These are phyloP conservation scores for Lobosporangium transversale DNA, from an alignment of 192 early-diverging fungal genomes.

Conservation along the genomic window DNA sequence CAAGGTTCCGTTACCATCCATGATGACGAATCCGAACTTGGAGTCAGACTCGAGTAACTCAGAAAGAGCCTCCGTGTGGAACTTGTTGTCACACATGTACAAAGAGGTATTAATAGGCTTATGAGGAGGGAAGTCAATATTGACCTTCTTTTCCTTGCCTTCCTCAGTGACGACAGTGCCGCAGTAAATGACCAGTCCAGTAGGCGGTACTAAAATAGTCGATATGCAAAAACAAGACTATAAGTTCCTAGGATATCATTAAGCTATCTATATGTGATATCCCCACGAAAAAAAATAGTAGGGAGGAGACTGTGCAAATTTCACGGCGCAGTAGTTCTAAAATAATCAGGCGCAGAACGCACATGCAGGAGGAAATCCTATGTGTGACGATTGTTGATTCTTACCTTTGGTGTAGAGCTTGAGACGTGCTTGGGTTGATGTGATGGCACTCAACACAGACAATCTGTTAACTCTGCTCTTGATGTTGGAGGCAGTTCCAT, in stretches of 20 bases:
- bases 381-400: too few species aligned
- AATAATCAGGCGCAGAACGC: too few species aligned
- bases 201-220: constrained; percentile 76
- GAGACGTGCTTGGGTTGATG: constrained; percentile 95
- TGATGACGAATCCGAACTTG: constrained; percentile 98
- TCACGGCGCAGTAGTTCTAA: too few species aligned
- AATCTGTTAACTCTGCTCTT: constrained; percentile 98
- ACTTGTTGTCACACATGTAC: constrained; percentile 99
- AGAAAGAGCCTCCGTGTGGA: constrained; percentile 94
- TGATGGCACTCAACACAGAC: constrained; percentile 97
- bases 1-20: constrained; percentile 98
- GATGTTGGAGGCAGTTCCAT: constrained; percentile 99
- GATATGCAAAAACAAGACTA: too few species aligned
- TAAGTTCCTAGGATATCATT: too few species aligned
- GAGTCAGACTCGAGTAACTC: constrained; percentile 94
- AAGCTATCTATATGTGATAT: too few species aligned
- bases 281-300: too few species aligned
- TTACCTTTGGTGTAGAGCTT: constrained; percentile 89
- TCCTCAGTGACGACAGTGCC: constrained; percentile 98
- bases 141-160: constrained; percentile 99
- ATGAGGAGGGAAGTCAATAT: constrained; percentile 98
- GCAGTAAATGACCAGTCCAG: constrained; percentile 94
- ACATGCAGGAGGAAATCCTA: too few species aligned
- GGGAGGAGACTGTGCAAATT: too few species aligned
- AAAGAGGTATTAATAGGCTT: constrained; percentile 99